Evolutionary conservation across 164 flowering plant species (phyloP).

Genomic region (Houttuynia cordata): DNA sequence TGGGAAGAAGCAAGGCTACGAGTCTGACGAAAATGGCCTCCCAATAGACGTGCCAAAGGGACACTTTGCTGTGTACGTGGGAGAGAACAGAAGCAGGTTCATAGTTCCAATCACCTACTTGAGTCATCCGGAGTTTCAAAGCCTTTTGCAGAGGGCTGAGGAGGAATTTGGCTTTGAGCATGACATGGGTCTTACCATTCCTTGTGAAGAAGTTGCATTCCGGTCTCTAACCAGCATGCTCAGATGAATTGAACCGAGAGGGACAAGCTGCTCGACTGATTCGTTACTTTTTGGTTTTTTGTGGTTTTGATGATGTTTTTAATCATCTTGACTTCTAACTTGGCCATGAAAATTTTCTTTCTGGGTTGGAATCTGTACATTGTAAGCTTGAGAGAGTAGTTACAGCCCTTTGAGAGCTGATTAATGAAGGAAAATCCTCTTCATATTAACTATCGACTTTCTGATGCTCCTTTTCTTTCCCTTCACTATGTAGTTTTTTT

Average conservation of each 20-base stretch:
- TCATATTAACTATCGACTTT: background rate
- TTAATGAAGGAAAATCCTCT: slow-evolving; percentile 5
- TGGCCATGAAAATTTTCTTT: slow-evolving; percentile 8
- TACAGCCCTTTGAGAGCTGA: slow-evolving; percentile 10
- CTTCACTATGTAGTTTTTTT: too few relatives aligned
- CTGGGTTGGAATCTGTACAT: slow-evolving; percentile 19
- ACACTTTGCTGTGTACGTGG: slow-evolving; percentile 15
- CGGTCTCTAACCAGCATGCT: slow-evolving; percentile 48
- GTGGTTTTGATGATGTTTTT: background rate
- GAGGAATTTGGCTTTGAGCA: slow-evolving; percentile 18
- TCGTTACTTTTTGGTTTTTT: background rate
- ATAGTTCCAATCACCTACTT: slow-evolving; percentile 13
- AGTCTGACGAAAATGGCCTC: slow-evolving; percentile 18
- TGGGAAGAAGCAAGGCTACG: slow-evolving; percentile 8
- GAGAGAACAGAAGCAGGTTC: slow-evolving; percentile 12
- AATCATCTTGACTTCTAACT: slow-evolving; percentile 15
- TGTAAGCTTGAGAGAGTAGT: slow-evolving; percentile 15
- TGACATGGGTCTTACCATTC: slow-evolving; percentile 60
- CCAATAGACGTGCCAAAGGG: slow-evolving; percentile 22
- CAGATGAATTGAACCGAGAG: slow-evolving; percentile 14
- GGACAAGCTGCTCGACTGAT: too few relatives aligned
- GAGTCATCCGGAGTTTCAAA: slow-evolving; percentile 12
- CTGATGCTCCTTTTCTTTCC: background rate
- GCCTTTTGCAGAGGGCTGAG: slow-evolving; percentile 9
- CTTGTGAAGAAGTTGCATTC: slow-evolving; percentile 67